Percentiles rank a stretch among this genome's conserved stretches.
Conservation (phyloP, 2,329 filamentous ascomycete species). For the Nannizziopsis arthrosporioides region DNA sequence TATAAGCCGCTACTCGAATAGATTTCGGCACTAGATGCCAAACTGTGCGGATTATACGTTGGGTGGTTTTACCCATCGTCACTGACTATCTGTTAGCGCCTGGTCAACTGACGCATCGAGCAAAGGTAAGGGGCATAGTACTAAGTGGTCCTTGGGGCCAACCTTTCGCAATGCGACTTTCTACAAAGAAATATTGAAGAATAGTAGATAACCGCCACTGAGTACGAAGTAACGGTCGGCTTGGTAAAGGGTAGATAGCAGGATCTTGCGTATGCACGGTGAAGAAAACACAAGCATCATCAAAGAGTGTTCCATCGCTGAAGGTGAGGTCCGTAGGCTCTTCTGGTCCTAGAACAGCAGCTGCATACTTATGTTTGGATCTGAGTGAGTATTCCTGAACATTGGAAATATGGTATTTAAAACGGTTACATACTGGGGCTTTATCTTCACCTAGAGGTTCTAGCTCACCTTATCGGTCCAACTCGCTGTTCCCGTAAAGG, state of each 20-base stretch:
- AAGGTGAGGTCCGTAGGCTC: background rate
- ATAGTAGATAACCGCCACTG: constrained; percentile 12
- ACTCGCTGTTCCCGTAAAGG: background rate
- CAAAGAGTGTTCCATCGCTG: background rate
- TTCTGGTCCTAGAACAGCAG: background rate
- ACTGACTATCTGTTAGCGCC: background rate
- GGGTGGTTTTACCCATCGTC: background rate
- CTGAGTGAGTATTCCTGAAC: background rate
- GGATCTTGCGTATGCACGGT: constrained; percentile 7
- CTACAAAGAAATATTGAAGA: constrained; percentile 13
- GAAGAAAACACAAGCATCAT: background rate
- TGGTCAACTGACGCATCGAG: background rate
- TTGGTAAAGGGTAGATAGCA: constrained; percentile 6
- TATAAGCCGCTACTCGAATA: constrained; percentile 2
- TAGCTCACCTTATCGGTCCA: constrained; percentile 1
- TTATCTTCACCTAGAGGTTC: background rate
- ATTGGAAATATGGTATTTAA: background rate
- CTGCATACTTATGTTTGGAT: background rate
- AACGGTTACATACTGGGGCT: background rate
- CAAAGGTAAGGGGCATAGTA: background rate
- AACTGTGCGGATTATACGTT: background rate
- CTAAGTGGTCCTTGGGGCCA: constrained; percentile 9
- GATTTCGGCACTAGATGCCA: constrained; percentile 9
- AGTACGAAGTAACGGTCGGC: constrained; percentile 9
- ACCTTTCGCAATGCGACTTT: constrained; percentile 10